Percentiles rank a stretch among this genome's conserved stretches.
Evolutionary conservation across 2,329 filamentous ascomycete species (phyloP).

Genomic region (Exserohilum rostratum): DNA sequence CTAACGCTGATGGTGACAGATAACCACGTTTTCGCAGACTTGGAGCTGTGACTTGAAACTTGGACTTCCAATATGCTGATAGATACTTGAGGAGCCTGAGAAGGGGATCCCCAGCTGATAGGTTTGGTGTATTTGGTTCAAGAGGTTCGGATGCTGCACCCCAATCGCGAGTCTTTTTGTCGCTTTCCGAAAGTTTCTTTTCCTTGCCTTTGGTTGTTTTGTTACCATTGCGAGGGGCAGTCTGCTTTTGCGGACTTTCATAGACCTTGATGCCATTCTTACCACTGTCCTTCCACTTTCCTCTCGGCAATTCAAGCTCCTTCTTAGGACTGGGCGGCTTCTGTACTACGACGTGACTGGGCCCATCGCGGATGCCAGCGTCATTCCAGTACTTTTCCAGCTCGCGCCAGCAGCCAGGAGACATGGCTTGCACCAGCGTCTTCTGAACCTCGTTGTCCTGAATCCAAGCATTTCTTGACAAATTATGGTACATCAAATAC

Average conservation of each 20-base stretch:
- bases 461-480: conserved; percentile 59
- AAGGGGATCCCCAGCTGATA: conserved; percentile 83
- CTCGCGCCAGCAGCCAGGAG: conserved; percentile 43
- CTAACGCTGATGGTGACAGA: conserved; percentile 74
- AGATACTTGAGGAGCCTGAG: conserved; percentile 76
- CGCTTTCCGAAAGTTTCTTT: conserved; percentile 50
- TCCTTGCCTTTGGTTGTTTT: conserved; percentile 21
- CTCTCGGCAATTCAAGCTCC: conserved; percentile 19
- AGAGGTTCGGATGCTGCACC: conserved; percentile 69
- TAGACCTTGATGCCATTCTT: conserved; percentile 45
- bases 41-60: conserved; percentile 77
- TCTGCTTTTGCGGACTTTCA: conserved; percentile 27
- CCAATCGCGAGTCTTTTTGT: conserved; percentile 70
- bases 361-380: conserved; percentile 81
- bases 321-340: conserved; percentile 68
- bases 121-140: conserved; percentile 73
- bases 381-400: conserved; percentile 63
- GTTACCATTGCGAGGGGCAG: conserved; percentile 8
- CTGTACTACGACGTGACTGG: conserved; percentile 71
- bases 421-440: conserved; percentile 37
- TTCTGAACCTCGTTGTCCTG: conserved; percentile 44
- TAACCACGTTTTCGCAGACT: conserved; percentile 90
- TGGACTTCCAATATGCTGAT: conserved; percentile 85
- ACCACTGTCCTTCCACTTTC: conserved; percentile 51
- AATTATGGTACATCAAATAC: conserved; percentile 86